Conservation (phyloP, 129 eudicot genomes). For the Saussurea involucrata region DNA sequence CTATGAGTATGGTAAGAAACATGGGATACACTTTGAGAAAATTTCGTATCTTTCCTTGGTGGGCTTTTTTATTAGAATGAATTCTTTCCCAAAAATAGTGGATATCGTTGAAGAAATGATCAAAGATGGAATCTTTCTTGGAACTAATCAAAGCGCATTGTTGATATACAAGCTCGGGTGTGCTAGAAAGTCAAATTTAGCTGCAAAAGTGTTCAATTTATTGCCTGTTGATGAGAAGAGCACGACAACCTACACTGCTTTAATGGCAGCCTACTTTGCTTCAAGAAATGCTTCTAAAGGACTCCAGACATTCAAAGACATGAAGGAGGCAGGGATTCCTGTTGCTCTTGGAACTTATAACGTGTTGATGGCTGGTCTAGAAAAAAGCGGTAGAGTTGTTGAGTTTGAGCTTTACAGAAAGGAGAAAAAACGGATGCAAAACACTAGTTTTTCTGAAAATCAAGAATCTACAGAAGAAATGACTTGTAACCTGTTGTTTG, state of each 20-base stretch:
- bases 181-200: slow-evolving; percentile 42
- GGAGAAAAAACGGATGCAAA: slow-evolving; percentile 55
- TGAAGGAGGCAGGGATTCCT: slow-evolving; percentile 56
- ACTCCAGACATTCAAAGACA: slow-evolving; percentile 45
- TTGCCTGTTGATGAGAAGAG: slow-evolving; percentile 61
- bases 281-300: slow-evolving; percentile 63
- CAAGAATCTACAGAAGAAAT: slow-evolving; percentile 42
- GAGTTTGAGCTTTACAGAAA: slow-evolving; percentile 49
- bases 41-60: slow-evolving; percentile 60
- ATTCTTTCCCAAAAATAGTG: slow-evolving; percentile 43
- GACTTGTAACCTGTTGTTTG: slow-evolving; percentile 62
- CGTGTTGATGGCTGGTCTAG: slow-evolving; percentile 72
- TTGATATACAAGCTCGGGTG: slow-evolving; percentile 74
- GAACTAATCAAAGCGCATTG: slow-evolving; percentile 54
- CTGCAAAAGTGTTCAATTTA: slow-evolving; percentile 50
- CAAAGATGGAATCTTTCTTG: slow-evolving; percentile 46
- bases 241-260: slow-evolving; percentile 66
- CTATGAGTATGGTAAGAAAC: slow-evolving; percentile 51
- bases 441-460: slow-evolving; percentile 15
- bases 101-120: slow-evolving; percentile 57
- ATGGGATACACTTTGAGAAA: slow-evolving; percentile 43
- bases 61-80: slow-evolving; percentile 57
- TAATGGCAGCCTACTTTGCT: slow-evolving; percentile 63
- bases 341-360: slow-evolving; percentile 61
- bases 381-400: slow-evolving; percentile 48